These are phyloP conservation scores for Leccinum longicurvipes DNA, from an alignment of 768 basidiomycete species.

Conservation along the genomic window DNA sequence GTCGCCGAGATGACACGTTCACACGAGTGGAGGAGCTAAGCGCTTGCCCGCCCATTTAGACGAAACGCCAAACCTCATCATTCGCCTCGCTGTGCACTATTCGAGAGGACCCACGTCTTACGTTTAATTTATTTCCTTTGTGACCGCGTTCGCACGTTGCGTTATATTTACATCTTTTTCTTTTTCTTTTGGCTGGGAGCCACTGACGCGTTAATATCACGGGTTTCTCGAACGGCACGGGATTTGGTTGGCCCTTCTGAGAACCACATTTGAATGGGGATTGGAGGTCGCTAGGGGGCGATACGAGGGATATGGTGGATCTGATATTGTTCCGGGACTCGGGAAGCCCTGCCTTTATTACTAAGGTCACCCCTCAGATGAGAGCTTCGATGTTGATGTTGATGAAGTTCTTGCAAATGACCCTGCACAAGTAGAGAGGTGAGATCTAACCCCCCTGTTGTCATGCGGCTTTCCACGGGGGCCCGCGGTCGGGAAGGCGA, in stretches of 20 bases:
- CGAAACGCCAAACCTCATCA: slow-evolving; percentile 4
- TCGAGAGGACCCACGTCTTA: not conserved
- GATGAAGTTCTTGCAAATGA: not conserved
- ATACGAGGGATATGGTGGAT: not conserved
- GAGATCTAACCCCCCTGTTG: slow-evolving; percentile 6
- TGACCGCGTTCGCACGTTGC: slow-evolving; percentile 4
- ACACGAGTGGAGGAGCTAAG: not conserved
- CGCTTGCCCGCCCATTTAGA: slow-evolving; percentile 20
- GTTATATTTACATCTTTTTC: not conserved
- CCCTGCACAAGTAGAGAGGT: slow-evolving; percentile 19
- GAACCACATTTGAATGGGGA: slow-evolving; percentile 11
- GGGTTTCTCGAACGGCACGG: not conserved
- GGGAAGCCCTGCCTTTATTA: not conserved
- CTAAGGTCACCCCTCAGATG: not conserved
- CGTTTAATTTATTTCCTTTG: slow-evolving; percentile 1
- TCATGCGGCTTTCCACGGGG: slow-evolving; percentile 5
- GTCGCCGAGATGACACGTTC: slow-evolving; percentile 11
- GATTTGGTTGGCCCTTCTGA: not conserved
- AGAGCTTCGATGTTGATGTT: not conserved
- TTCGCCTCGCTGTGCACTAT: slow-evolving; percentile 13
- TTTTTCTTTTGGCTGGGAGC: not conserved
- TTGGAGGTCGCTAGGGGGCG: slow-evolving; percentile 2
- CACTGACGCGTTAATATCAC: slow-evolving; percentile 5
- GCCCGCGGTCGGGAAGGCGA: not conserved
- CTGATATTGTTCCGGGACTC: not conserved